Evolutionary conservation across 768 basidiomycete species (phyloP), one percentile per base, ranked within the genome.

Genomic region (Xerocomellus dryophilus): DNA sequence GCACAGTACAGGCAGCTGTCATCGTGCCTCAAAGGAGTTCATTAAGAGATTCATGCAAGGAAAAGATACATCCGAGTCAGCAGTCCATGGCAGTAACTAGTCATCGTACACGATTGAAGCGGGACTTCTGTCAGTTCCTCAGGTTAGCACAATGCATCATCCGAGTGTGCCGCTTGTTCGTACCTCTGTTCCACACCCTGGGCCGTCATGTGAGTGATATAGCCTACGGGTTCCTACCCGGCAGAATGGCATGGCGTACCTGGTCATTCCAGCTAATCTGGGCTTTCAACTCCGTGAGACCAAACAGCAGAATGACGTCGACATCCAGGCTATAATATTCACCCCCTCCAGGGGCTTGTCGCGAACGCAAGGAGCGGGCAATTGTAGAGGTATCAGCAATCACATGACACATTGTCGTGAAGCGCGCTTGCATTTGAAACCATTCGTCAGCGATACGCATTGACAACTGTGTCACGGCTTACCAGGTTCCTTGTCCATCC

Each of bases 211-310:
- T 61, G 9, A 53, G 27, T 39, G 3, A 51, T 25, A 21, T 18
- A 18, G 18, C 17, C 17, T 10, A 0, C n/a, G 18, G 15, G 15
- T 23, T 20, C 7, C 2, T 12, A 34, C 8, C n/a, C 8, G 1
- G 5, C 4, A 14, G 1, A 4, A 45, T 21, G 11, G 31, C 5
- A 21, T 18, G 34, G 74, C 73, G 15, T 65, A 79, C 78, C 29
- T 73, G 17, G 21, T 59, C 51, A 7, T 64, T 63, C 78, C 80
- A 82, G 9, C 71, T 68, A n/a, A 82, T 73, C 47, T 79, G 76
- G 0, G 80, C 80, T 62, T 76, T 76, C 48, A 81, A 57, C 48
- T 82, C 81, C 11, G 79, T 82, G 31, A 78, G 59, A 1, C 80
- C 81, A 53, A 83, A 80, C 1, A 76, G 64, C 12, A 83, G 54